Conservation (phyloP, 192 early-diverging fungal species). For the Geranomyces variabilis region DNA sequence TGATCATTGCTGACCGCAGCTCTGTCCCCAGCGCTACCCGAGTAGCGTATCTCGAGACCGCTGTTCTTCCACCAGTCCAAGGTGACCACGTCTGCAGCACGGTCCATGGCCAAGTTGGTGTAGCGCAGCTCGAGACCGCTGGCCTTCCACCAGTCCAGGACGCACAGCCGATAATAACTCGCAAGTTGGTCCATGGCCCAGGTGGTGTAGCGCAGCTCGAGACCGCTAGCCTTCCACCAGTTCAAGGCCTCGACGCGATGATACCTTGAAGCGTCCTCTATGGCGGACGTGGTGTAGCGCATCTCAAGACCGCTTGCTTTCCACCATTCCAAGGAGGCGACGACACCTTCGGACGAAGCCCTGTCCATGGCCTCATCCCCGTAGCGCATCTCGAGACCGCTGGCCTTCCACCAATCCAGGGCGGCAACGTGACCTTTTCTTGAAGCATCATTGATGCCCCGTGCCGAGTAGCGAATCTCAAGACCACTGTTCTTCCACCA, state of each 20-base stretch:
- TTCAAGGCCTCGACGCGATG: constrained; percentile 3
- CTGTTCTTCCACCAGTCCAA: constrained; percentile 6
- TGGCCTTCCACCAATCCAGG: constrained; percentile 16
- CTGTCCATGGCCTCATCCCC: not conserved
- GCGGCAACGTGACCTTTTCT: not conserved
- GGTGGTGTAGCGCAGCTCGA: not conserved
- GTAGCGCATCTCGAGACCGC: constrained; percentile 12
- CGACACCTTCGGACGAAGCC: not conserved
- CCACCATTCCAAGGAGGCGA: constrained; percentile 9
- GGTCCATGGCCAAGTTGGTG: constrained; percentile 8
- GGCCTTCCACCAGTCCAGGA: constrained; percentile 16
- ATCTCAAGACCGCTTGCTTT: constrained; percentile 8
- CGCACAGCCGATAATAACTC: no score
- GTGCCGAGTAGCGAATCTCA: not conserved
- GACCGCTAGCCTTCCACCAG: constrained; percentile 10
- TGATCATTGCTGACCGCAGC: not conserved
- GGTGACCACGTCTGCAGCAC: not conserved
- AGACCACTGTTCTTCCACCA: constrained; percentile 4
- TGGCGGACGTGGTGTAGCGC: not conserved
- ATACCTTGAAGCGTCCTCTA: not conserved
- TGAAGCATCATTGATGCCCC: not conserved
- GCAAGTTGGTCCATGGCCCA: not conserved
- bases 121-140: constrained; percentile 16
- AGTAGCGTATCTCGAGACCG: constrained; percentile 4
- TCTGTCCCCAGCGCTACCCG: not conserved